Evolutionary conservation across 2,329 filamentous ascomycete genomes (phyloP), one percentile per base, ranked within the genome.

Genomic region (Fusarium devonianum): DNA sequence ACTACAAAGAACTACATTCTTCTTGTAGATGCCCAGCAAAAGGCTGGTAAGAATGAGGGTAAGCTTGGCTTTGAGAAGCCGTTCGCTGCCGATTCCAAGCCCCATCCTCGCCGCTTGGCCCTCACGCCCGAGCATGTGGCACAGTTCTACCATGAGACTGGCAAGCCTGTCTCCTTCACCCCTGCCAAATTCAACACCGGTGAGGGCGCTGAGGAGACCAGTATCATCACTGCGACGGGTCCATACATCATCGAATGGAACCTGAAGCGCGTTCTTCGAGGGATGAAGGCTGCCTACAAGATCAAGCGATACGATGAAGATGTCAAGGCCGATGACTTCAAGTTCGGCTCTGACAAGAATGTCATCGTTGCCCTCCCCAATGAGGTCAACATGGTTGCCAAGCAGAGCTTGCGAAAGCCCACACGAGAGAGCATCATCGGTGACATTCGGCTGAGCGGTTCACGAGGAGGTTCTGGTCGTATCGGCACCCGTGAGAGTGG

Each of bases 291-390:
- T 51, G 88, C 93, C 0, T 99, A 99, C 76, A 89, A 87, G 63
- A 97, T 99, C 80, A 97, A 97, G 80, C 88, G 94, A 12, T 99
- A 99, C 69, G 82, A 85, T 1, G 94, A 99, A 66, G 89, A 96
- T 57, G 92, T 99, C 68, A 97, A 95, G 79, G 94, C 94, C 4
- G 94, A 99, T 71, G 96, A 99, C 71, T 99, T 99, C 85, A 92
- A 94, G 66, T 99, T 92, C 67, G 93, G 93, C 35, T 92, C 88
- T 5, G 94, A 99, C 73, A 96, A 96, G 83, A 97, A 97, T 66
- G 91, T 99, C 65, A 96, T 99, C 66, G 93, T 99, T 25, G 94
- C 94, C 1, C 77, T 99, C 57, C 92, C 94, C 2, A 96, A 99
- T 69, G 92, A 97, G 71, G 94, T 99, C 62, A 95, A 97, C 73